These are phyloP conservation scores for Brassica cretica DNA, from an alignment of 345 rosid genomes.

Conservation along the genomic window DNA sequence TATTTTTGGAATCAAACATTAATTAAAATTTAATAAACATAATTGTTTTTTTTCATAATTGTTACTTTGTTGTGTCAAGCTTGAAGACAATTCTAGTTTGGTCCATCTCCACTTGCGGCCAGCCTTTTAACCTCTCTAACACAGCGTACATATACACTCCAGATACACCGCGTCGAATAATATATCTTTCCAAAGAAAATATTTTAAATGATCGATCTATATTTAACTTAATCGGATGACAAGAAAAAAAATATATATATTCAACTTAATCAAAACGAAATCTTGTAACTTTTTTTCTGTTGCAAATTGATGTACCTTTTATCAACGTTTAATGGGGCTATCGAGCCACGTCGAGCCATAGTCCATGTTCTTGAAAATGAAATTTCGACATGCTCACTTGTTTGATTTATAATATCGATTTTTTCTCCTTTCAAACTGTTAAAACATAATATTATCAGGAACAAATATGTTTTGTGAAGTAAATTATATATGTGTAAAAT, in stretches of 20 bases:
- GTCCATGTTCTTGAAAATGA: conserved; percentile 68
- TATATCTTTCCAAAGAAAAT: conserved; percentile 47
- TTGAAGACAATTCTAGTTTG: conserved; percentile 82
- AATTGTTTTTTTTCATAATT: conserved; percentile 13
- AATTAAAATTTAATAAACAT: background rate
- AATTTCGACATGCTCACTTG: conserved; percentile 59
- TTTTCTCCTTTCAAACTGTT: conserved; percentile 52
- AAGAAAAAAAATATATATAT: too few species aligned
- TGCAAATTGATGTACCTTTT: conserved; percentile 50
- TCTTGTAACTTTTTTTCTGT: background rate
- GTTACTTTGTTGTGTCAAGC: conserved; percentile 58
- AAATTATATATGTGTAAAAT: background rate
- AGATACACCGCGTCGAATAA: conserved; percentile 60
- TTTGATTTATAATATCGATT: conserved; percentile 45
- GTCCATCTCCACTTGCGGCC: conserved; percentile 79
- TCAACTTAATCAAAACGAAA: background rate
- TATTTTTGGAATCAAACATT: background rate
- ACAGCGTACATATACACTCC: conserved; percentile 69
- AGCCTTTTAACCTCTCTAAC: conserved; percentile 65
- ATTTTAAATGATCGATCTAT: background rate
- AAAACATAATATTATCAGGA: conserved; percentile 1
- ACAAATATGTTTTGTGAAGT: background rate
- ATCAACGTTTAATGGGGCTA: conserved; percentile 72
- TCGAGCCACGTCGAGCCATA: conserved; percentile 8
- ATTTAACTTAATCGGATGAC: background rate